Base-by-base conservation (phyloP, 164 flowering plant genomes). In the Dillenia turbinata region DNA sequence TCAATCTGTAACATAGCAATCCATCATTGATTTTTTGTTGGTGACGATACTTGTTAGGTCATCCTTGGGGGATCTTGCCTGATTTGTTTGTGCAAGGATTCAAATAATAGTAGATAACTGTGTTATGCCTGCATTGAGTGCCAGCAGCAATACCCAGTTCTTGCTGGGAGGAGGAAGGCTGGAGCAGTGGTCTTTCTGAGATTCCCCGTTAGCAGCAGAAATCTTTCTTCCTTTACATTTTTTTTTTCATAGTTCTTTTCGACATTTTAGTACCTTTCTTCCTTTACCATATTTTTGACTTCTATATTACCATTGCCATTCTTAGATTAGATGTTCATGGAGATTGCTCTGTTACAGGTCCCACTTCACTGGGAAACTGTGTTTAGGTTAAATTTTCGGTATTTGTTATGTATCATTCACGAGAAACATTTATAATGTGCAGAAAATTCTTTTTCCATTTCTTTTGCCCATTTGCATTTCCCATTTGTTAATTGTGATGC, bases 351-450 rank as follows among this genome's bases (percentile, higher is more conserved):
- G 69, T 73, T 77, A 73, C 74, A 53, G 75, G 59, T 73, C 76
- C 78, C 79, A 70, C 68, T 72, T 58, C 60, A 56, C 54, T 70
- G 74, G 77, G 69, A 71, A 76, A 60, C 69, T 60, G 40, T 75
- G 54, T 47, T 65, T 79, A 79, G 78, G 71, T 59, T 70, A 68
- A 54, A 71, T 65, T 56, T 62, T 16, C 5, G 49, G 55, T 71
- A 67, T 79, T 82, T 74, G 67, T 77, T 75, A 69, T 79, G 77
- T 69, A 76, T 57, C 19, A 71, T 77, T 82, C 77, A 71, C 70
- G 75, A 82, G 68, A 73, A 59, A 69, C 75, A 78, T 77, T 79
- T 72, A 64, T 72, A 81, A 78, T 85, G 86, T 85, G 86, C 85
- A 86, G 87, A 78, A 69, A 75, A 81, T 83, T 81, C 75, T 71